These are phyloP conservation scores for Calamus simplicifolius DNA, from an alignment of 176 grass and related monocot species.

Conservation along the genomic window DNA sequence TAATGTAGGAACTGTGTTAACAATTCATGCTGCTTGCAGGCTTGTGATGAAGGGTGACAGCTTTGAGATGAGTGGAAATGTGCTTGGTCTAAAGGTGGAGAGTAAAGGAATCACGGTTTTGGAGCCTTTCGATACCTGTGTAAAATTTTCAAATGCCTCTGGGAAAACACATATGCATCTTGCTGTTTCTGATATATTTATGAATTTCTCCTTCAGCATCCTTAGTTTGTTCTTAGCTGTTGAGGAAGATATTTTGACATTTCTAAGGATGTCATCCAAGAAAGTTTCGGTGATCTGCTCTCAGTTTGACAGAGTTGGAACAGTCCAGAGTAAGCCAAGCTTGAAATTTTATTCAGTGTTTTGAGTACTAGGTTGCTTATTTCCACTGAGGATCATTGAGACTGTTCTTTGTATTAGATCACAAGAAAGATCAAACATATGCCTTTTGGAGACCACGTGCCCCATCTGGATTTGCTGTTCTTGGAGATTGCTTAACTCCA, in stretches of 20 bases:
- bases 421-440: conserved; percentile 51
- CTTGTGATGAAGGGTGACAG: conserved; percentile 75
- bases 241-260: conserved; percentile 94
- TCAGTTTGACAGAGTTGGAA: conserved; percentile 84
- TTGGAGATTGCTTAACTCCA: conserved; percentile 85
- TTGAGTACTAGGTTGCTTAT: no score
- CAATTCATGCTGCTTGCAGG: conserved; percentile 28
- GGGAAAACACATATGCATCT: conserved; percentile 82
- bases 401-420: conserved; percentile 40
- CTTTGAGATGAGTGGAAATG: conserved; percentile 71
- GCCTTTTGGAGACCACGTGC: conserved; percentile 91
- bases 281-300: conserved; percentile 66
- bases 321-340: conserved; percentile 44
- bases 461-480: conserved; percentile 95
- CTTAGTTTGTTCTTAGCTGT: conserved; percentile 84
- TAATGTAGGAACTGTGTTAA: not conserved
- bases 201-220: conserved; percentile 99
- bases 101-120: conserved; percentile 94
- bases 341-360: no score
- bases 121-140: conserved; percentile 78
- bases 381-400: not conserved
- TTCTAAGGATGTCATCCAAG: conserved; percentile 77
- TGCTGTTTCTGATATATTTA: conserved; percentile 79
- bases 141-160: conserved; percentile 73
- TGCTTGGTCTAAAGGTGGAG: conserved; percentile 85